Conservation (phyloP, 2,329 filamentous ascomycete species). For the Botrytis pseudocinerea region DNA sequence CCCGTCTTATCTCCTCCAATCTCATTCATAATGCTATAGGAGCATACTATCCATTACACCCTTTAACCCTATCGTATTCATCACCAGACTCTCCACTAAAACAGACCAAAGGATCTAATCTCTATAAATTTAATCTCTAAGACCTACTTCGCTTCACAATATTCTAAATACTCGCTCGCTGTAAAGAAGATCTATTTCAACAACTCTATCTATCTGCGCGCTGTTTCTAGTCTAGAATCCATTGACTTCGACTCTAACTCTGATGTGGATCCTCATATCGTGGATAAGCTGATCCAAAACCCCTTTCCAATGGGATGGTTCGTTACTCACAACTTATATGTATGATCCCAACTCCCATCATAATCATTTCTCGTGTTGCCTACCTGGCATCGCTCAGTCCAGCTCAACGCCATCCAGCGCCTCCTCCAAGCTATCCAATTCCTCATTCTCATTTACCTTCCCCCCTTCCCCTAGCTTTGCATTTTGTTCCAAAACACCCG, state of each 20-base stretch:
- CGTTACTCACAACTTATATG: background rate
- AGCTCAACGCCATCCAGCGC: slow-evolving; percentile 39
- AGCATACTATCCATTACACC: background rate
- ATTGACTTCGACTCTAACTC: background rate
- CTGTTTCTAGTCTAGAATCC: background rate
- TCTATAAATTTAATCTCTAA: background rate
- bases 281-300: background rate
- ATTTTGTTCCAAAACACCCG: slow-evolving; percentile 29
- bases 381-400: slow-evolving; percentile 31
- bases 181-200: background rate
- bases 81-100: background rate
- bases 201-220: background rate
- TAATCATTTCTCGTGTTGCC: background rate
- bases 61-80: background rate
- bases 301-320: background rate
- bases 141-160: background rate
- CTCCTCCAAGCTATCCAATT: slow-evolving; percentile 34
- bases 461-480: background rate
- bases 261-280: background rate
- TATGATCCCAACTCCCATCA: background rate
- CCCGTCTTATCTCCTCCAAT: too few relatives aligned
- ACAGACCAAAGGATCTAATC: background rate
- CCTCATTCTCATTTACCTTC: background rate
- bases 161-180: background rate
- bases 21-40: background rate